phyloP scores from a whole-genome alignment of 148 eudicot genomes.

The Silene uniflora region DNA sequence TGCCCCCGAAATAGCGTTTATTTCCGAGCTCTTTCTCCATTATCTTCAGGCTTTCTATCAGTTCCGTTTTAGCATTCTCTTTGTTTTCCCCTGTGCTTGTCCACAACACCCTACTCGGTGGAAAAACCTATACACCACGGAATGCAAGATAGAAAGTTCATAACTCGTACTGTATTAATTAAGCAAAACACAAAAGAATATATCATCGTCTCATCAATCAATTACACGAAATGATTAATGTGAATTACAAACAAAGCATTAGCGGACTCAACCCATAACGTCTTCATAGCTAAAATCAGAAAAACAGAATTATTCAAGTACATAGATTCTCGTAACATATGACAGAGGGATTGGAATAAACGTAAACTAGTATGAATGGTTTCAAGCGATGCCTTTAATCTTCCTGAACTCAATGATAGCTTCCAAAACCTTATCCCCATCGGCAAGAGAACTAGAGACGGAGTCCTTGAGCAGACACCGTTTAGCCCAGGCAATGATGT shows the following conservation, averaged over 20 bases:
- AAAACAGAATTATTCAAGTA: too few species aligned
- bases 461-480: conserved; percentile 35
- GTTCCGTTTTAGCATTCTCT: conserved; percentile 15
- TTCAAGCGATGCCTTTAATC: neutral
- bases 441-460: conserved; percentile 29
- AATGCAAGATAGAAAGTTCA: neutral
- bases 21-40: conserved; percentile 26
- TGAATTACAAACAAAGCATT: neutral
- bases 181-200: too few species aligned
- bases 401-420: conserved; percentile 18
- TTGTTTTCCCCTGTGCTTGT: conserved; percentile 6
- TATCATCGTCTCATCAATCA: too few species aligned
- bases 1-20: conserved; percentile 23
- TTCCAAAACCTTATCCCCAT: conserved; percentile 26
- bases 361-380: neutral
- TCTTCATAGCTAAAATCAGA: neutral
- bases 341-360: too few species aligned
- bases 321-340: too few species aligned
- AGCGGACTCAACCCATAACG: neutral
- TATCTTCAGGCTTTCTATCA: conserved; percentile 11
- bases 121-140: conserved; percentile 2
- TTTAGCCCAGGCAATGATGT: conserved; percentile 37
- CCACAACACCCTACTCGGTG: conserved; percentile 22
- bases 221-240: neutral
- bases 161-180: too few species aligned